Evolutionary conservation across 345 rosid species (phyloP).

Genomic region (Brassica nigra): DNA sequence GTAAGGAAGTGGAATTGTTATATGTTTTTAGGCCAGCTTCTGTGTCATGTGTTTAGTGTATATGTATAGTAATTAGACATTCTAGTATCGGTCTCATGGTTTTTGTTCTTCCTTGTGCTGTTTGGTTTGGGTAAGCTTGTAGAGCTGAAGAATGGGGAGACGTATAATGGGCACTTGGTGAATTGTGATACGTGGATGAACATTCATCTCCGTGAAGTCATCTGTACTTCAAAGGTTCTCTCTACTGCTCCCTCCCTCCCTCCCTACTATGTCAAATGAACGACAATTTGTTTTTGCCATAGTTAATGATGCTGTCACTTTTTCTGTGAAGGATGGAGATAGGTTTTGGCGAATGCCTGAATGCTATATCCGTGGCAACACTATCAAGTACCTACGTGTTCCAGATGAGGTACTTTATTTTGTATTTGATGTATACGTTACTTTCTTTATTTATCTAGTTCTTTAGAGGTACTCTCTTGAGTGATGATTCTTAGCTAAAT

Average conservation of each 20-base stretch:
- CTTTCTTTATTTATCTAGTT: neutral
- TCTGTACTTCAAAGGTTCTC: conserved; percentile 88
- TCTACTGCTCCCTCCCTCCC: neutral
- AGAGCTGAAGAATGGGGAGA: conserved; percentile 95
- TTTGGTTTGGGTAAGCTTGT: conserved; percentile 61
- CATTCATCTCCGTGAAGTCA: conserved; percentile 97
- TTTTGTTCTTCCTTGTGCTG: neutral
- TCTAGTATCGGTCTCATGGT: no score
- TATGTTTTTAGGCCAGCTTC: neutral
- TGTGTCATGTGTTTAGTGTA: neutral
- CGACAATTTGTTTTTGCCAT: no score
- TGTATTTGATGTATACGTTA: neutral
- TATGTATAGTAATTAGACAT: neutral
- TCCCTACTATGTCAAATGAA: neutral
- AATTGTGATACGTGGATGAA: conserved; percentile 99
- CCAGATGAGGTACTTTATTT: conserved; percentile 83
- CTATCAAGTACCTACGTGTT: conserved; percentile 96
- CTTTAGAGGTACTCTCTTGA: neutral
- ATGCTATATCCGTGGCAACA: conserved; percentile 98
- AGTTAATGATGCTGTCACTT: no score
- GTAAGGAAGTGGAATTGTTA: neutral
- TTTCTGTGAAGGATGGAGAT: conserved; percentile 79
- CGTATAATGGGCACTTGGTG: conserved; percentile 95
- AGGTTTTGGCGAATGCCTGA: conserved; percentile 99
- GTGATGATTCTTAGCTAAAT: conserved; percentile 44